Conservation (phyloP, 2,329 filamentous ascomycete species). For the Claviceps capensis region DNA sequence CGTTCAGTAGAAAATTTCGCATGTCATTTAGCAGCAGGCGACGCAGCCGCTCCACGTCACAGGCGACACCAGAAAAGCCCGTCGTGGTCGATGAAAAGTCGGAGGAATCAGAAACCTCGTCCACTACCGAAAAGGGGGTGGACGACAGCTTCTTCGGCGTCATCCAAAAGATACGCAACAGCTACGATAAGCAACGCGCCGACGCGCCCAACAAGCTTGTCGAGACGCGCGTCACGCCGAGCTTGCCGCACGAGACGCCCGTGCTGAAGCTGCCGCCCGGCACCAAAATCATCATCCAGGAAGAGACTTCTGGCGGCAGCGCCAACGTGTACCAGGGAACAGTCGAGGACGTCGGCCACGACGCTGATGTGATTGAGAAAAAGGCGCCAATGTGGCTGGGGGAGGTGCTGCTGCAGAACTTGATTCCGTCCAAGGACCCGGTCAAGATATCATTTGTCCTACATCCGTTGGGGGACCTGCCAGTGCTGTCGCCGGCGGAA, state of each 20-base stretch:
- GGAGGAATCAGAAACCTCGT: constrained; percentile 50
- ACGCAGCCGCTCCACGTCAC: constrained; percentile 52
- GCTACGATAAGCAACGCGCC: constrained; percentile 55
- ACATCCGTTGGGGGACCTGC: constrained; percentile 63
- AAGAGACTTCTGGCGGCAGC: constrained; percentile 51
- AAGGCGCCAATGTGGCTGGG: constrained; percentile 84
- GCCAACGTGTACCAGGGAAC: constrained; percentile 87
- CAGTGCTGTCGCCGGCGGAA: constrained; percentile 59
- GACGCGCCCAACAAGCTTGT: constrained; percentile 40
- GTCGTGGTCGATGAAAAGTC: constrained; percentile 63
- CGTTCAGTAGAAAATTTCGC: constrained; percentile 79
- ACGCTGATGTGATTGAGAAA: constrained; percentile 74
- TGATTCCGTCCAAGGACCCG: constrained; percentile 74
- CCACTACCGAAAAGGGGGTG: constrained; percentile 55
- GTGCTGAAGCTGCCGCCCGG: constrained; percentile 57
- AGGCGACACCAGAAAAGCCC: constrained; percentile 52
- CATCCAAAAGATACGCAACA: constrained; percentile 57
- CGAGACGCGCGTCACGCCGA: constrained; percentile 53
- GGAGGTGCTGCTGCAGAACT: constrained; percentile 73
- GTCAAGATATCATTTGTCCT: constrained; percentile 93
- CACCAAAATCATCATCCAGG: constrained; percentile 55
- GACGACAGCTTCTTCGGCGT: constrained; percentile 64
- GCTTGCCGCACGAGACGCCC: constrained; percentile 59
- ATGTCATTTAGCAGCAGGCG: constrained; percentile 80
- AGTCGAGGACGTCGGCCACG: constrained; percentile 60